Conservation (phyloP, 2,329 filamentous ascomycete genomes). For the Fusarium neocosmosporiellum region DNA sequence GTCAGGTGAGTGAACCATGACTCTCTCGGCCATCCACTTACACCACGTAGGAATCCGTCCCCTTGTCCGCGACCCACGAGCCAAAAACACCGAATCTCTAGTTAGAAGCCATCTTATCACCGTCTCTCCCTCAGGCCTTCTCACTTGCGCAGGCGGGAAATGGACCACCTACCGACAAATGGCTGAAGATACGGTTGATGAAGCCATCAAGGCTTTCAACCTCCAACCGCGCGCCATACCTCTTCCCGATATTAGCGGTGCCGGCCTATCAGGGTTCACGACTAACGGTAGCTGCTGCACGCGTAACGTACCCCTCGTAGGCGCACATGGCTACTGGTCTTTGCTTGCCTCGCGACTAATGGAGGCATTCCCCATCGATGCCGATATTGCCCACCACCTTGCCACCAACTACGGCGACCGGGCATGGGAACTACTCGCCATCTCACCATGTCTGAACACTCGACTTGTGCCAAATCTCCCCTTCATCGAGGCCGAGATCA, state of each 20-base stretch:
- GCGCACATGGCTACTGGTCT: constrained; percentile 75
- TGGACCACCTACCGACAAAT: constrained; percentile 93
- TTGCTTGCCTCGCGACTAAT: constrained; percentile 49
- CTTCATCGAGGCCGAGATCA: constrained; percentile 79
- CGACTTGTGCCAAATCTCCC: constrained; percentile 75
- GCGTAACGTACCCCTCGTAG: constrained; percentile 77
- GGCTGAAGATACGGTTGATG: constrained; percentile 87
- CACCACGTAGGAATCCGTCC: constrained; percentile 70
- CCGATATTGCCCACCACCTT: constrained; percentile 56
- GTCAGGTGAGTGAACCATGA: constrained; percentile 67
- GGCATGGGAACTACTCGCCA: constrained; percentile 76
- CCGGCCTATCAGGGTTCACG: constrained; percentile 56
- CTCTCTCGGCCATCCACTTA: constrained; percentile 21
- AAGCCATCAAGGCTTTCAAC: constrained; percentile 75
- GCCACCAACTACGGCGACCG: constrained; percentile 62
- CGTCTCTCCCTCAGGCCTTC: constrained; percentile 77
- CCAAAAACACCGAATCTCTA: constrained; percentile 83
- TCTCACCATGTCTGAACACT: constrained; percentile 63
- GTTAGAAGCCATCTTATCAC: constrained; percentile 86
- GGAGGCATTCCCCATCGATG: constrained; percentile 52
- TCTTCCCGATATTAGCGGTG: constrained; percentile 75
- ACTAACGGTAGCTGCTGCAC: constrained; percentile 81
- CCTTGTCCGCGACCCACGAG: constrained; percentile 83
- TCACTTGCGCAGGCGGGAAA: constrained; percentile 86
- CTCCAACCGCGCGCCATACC: constrained; percentile 64